phyloP scores from a whole-genome alignment of 2,329 filamentous ascomycete genomes.

The Exophiala alcalophila region DNA sequence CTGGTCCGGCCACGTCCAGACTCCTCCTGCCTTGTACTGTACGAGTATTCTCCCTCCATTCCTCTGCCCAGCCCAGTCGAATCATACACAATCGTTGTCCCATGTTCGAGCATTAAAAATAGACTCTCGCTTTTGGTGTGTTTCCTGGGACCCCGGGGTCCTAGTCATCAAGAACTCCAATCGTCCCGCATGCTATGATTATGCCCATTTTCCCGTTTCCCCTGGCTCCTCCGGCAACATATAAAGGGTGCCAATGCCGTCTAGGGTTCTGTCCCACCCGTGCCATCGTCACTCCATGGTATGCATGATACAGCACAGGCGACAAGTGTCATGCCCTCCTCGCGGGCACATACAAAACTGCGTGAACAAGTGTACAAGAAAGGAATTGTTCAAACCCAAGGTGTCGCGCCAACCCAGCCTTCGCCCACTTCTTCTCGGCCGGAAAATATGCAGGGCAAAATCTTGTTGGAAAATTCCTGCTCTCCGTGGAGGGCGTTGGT shows the following conservation, averaged over 20 bases:
- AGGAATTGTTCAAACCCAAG: conserved; percentile 19
- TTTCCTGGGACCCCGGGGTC: conserved; percentile 1
- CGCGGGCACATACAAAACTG: conserved; percentile 12
- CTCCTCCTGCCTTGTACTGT: too few relatives aligned
- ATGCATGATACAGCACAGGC: conserved; percentile 20
- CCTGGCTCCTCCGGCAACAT: conserved; percentile 11
- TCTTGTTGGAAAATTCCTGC: not conserved
- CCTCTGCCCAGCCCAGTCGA: too few relatives aligned
- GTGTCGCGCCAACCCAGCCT: not conserved
- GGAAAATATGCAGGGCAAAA: conserved; percentile 7
- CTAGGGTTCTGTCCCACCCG: conserved; percentile 3
- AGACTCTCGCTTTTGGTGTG: conserved; percentile 17
- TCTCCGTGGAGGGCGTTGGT: too few relatives aligned
- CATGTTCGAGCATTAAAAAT: conserved; percentile 23
- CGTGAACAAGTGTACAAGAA: conserved; percentile 26
- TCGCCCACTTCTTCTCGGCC: conserved; percentile 1
- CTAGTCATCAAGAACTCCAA: conserved; percentile 21
- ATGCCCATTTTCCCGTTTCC: conserved; percentile 14
- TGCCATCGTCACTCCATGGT: conserved; percentile 17
- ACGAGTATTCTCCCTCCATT: too few relatives aligned
- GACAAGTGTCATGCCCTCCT: conserved; percentile 12
- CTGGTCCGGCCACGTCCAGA: too few relatives aligned
- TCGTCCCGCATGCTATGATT: conserved; percentile 24
- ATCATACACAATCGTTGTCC: too few relatives aligned
- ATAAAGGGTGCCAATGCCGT: conserved; percentile 3